Percentiles rank a stretch among this genome's conserved stretches.
These are phyloP conservation scores for Amanita thiersii DNA, from an alignment of 768 basidiomycete species.

Conservation along the genomic window DNA sequence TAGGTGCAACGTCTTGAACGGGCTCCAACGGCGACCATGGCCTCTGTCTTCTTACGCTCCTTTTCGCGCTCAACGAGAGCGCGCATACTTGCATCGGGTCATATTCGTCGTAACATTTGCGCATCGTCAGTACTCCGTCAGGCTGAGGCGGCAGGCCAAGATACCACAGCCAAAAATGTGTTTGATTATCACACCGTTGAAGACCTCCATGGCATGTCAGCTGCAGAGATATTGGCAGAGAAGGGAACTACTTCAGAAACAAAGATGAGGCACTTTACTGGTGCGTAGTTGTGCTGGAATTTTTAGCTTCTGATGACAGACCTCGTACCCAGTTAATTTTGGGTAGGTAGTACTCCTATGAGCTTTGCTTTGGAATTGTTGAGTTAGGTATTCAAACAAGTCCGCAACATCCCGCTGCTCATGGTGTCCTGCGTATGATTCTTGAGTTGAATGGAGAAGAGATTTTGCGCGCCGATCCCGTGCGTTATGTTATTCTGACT, in stretches of 20 bases:
- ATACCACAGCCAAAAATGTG: constrained; percentile 32
- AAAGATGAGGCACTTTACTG: constrained; percentile 90
- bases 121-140: constrained; percentile 22
- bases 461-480: constrained; percentile 80
- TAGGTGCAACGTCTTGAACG: constrained; percentile 18
- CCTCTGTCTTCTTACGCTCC: constrained; percentile 58
- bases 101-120: constrained; percentile 28
- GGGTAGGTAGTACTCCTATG: constrained; percentile 46
- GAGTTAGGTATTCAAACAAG: constrained; percentile 26
- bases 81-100: constrained; percentile 18
- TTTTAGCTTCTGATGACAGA: constrained; percentile 4
- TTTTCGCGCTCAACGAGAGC: constrained; percentile 36
- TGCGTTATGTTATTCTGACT: constrained; percentile 24
- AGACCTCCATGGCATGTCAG: constrained; percentile 75
- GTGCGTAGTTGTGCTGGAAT: constrained; percentile 28
- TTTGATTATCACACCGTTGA: constrained; percentile 73
- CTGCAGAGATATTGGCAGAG: constrained; percentile 75
- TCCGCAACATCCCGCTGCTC: constrained; percentile 97
- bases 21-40: constrained; percentile 45
- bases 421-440: constrained; percentile 96
- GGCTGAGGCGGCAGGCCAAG: constrained; percentile 21
- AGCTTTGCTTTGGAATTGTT: background rate
- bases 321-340: constrained; percentile 68
- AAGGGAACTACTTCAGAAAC: constrained; percentile 62
- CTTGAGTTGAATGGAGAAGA: constrained; percentile 97